A percentile compares a stretch with the other conserved stretches of the same genome.
These are phyloP conservation scores for Starmerella vitae DNA, from an alignment of 805 yeast species.

Conservation along the genomic window DNA sequence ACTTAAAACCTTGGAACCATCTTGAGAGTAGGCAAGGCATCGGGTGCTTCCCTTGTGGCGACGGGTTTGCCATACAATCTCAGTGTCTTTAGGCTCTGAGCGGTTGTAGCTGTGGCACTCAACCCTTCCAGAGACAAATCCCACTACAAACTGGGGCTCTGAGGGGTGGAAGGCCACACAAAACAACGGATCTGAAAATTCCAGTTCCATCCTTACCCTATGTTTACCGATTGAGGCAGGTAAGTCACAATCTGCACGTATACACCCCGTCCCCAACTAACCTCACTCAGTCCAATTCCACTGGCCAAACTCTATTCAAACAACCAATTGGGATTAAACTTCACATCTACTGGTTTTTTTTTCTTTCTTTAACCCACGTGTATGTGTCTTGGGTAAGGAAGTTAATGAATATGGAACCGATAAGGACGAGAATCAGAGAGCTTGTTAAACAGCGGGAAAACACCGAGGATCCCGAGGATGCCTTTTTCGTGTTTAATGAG, in stretches of 20 bases:
- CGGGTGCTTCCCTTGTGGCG: conserved; percentile 86
- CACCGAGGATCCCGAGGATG: conserved; percentile 49
- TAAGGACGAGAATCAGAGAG: too few relatives aligned
- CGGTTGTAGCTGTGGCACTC: conserved; percentile 47
- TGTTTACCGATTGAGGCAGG: too few relatives aligned
- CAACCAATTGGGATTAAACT: too few relatives aligned
- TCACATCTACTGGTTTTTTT: too few relatives aligned
- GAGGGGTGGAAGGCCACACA: conserved; percentile 68
- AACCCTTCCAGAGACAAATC: conserved; percentile 73
- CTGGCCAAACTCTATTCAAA: too few relatives aligned
- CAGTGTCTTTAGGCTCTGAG: conserved; percentile 11
- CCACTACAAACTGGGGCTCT: conserved; percentile 47
- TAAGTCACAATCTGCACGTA: too few relatives aligned
- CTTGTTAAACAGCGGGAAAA: too few relatives aligned
- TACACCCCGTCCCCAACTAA: too few relatives aligned
- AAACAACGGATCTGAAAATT: conserved; percentile 39
- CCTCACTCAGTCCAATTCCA: too few relatives aligned
- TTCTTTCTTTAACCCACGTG: too few relatives aligned
- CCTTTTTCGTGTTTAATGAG: conserved; percentile 80
- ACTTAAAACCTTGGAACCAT: conserved; percentile 50
- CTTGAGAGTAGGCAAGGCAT: conserved; percentile 39
- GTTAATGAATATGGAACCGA: too few relatives aligned
- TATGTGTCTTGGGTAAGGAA: too few relatives aligned
- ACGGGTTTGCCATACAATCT: conserved; percentile 60
- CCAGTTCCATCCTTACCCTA: conserved; percentile 19